These are phyloP conservation scores for Phytophthora idaei DNA, from an alignment of 352 stramenopile species.

Conservation along the genomic window DNA sequence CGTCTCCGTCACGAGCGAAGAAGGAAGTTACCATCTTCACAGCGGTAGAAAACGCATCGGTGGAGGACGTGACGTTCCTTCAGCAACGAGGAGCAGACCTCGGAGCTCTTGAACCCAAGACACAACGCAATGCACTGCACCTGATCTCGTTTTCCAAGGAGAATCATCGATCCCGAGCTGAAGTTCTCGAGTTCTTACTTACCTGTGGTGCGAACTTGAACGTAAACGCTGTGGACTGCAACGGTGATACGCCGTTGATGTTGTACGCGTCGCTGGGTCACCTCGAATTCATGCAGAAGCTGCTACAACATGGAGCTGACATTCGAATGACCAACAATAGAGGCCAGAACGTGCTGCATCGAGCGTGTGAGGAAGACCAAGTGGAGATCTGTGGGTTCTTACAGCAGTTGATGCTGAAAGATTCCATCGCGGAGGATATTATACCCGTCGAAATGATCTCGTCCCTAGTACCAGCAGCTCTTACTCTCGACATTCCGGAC, in stretches of 20 bases:
- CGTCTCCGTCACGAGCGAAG: conserved; percentile 23
- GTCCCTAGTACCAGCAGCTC: neutral
- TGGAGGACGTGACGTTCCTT: conserved; percentile 65
- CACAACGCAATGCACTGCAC: conserved; percentile 57
- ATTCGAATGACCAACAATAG: conserved; percentile 33
- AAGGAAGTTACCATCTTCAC: conserved; percentile 57
- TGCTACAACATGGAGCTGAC: conserved; percentile 38
- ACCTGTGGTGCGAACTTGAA: conserved; percentile 36
- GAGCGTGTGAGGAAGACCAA: conserved; percentile 64
- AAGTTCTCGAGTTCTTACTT: conserved; percentile 66
- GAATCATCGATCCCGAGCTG: conserved; percentile 43
- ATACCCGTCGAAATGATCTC: conserved; percentile 6
- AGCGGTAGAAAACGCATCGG: conserved; percentile 54
- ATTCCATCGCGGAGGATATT: conserved; percentile 17
- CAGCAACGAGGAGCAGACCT: conserved; percentile 51
- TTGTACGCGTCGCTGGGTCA: conserved; percentile 58
- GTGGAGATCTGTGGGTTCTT: conserved; percentile 58
- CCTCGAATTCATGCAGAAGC: conserved; percentile 46
- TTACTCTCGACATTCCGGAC: conserved; percentile 41
- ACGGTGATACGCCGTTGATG: conserved; percentile 59
- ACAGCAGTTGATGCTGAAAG: conserved; percentile 35
- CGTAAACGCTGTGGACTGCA: conserved; percentile 45
- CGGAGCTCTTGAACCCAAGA: conserved; percentile 41
- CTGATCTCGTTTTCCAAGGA: conserved; percentile 64
- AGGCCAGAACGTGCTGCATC: conserved; percentile 59